Percentiles rank a stretch among this genome's conserved stretches.
Evolutionary conservation across 2,329 filamentous ascomycete genomes (phyloP).

Genomic region (Penicillium decumbens): DNA sequence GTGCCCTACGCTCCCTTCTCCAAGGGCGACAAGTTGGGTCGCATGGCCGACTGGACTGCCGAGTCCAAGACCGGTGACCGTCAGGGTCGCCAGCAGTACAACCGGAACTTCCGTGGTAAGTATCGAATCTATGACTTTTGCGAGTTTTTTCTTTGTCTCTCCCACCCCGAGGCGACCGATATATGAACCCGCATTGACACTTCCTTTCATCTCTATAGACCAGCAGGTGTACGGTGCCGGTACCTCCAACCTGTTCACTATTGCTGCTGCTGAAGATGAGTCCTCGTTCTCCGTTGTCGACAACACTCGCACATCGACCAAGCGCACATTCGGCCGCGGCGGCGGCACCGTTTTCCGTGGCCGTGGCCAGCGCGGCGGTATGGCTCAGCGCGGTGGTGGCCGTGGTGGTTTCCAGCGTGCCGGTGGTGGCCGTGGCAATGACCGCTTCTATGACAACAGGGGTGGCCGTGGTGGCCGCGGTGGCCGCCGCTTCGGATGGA

Average conservation of each 20-base stretch:
- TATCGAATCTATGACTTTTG: background rate
- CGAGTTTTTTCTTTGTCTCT: conserved; percentile 4
- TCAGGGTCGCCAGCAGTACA: conserved; percentile 81
- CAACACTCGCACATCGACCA: conserved; percentile 80
- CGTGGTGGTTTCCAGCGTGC: conserved; percentile 70
- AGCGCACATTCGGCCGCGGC: conserved; percentile 77
- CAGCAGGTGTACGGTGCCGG: conserved; percentile 96
- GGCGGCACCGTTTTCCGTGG: conserved; percentile 86
- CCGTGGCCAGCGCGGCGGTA: conserved; percentile 68
- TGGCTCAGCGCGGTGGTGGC: conserved; percentile 61
- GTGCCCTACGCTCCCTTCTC: conserved; percentile 97
- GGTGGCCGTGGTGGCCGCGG: conserved; percentile 65
- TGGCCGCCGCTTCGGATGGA: conserved; percentile 91
- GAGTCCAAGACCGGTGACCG: conserved; percentile 73
- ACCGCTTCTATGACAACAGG: conserved; percentile 65
- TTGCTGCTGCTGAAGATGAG: conserved; percentile 90
- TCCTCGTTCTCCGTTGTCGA: conserved; percentile 97
- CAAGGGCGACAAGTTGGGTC: conserved; percentile 96
- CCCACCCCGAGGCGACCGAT: background rate
- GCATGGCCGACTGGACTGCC: conserved; percentile 97
- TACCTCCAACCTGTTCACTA: conserved; percentile 78
- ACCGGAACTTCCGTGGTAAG: conserved; percentile 85
- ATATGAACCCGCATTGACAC: conserved; percentile 3
- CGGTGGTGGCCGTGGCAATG: conserved; percentile 61
- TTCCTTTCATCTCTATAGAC: conserved; percentile 51